A percentile compares a stretch with the other conserved stretches of the same genome.
phyloP scores from a whole-genome alignment of 441 rosid species.

The Isatis lusitanica region DNA sequence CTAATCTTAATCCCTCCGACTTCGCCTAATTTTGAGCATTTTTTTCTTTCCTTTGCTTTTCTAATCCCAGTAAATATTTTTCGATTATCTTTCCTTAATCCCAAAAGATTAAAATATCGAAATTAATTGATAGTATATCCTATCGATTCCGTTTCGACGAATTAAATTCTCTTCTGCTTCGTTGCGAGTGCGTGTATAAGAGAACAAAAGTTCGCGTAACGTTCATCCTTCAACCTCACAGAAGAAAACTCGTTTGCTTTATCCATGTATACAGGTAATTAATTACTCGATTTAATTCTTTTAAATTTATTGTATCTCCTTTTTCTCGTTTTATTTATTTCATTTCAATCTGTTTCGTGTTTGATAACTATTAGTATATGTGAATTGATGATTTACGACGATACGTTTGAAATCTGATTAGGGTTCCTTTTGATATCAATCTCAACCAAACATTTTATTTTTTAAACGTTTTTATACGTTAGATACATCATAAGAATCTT shows the following conservation, averaged over 20 bases:
- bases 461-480: background rate
- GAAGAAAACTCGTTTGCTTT: constrained; percentile 17
- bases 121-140: constrained; percentile 17
- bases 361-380: background rate
- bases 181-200: constrained; percentile 24
- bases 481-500: constrained; percentile 1
- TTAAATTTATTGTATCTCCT: background rate
- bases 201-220: constrained; percentile 37
- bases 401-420: background rate
- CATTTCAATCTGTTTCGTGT: constrained; percentile 7
- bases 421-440: background rate
- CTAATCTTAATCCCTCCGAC: constrained; percentile 32
- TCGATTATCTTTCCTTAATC: constrained; percentile 27
- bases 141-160: constrained; percentile 32
- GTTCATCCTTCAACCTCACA: constrained; percentile 25
- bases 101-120: background rate
- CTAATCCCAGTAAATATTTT: background rate
- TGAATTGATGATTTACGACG: background rate
- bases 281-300: background rate
- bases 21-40: constrained; percentile 35
- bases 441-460: background rate
- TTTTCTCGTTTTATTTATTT: background rate
- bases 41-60: background rate
- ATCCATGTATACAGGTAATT: constrained; percentile 27
- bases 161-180: constrained; percentile 34